Conservation (phyloP, 352 stramenopile species). For the Blastocystis sp. region DNA sequence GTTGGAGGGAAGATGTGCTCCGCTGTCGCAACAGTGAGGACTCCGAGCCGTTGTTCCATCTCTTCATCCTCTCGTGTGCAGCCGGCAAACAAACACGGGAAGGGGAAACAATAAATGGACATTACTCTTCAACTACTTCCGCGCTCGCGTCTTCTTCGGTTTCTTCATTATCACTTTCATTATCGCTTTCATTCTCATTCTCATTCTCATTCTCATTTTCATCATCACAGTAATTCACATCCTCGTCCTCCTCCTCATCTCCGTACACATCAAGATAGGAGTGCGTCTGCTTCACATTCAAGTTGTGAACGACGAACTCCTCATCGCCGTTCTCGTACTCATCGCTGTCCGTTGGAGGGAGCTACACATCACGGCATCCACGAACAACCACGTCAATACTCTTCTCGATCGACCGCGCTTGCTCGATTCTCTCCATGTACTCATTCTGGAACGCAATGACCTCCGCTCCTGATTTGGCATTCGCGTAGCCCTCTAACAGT, state of each 20-base stretch:
- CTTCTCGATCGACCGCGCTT: slow-evolving; percentile 10
- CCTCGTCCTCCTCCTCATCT: slow-evolving; percentile 78
- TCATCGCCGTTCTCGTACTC: slow-evolving; percentile 80
- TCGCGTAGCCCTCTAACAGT: slow-evolving; percentile 83
- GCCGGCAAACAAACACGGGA: slow-evolving; percentile 48
- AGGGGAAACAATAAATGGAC: slow-evolving; percentile 1
- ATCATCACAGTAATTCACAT: slow-evolving; percentile 50
- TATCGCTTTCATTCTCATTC: slow-evolving; percentile 76
- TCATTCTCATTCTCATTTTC: slow-evolving; percentile 74
- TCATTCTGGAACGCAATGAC: slow-evolving; percentile 82
- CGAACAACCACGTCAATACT: slow-evolving; percentile 15
- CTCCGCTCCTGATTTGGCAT: slow-evolving; percentile 80
- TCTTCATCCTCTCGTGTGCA: slow-evolving; percentile 46
- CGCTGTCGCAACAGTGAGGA: neutral
- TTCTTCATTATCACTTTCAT: slow-evolving; percentile 25
- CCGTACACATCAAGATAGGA: slow-evolving; percentile 80
- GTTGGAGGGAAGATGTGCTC: neutral
- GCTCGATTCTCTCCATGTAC: slow-evolving; percentile 72
- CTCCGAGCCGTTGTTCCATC: slow-evolving; percentile 60
- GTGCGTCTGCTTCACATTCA: slow-evolving; percentile 79
- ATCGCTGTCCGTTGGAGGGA: slow-evolving; percentile 58
- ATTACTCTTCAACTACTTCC: slow-evolving; percentile 75
- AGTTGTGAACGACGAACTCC: slow-evolving; percentile 80
- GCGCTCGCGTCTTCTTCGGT: slow-evolving; percentile 72
- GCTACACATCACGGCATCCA: slow-evolving; percentile 9